Base-by-base conservation (phyloP, 768 basidiomycete species). In the Kwoniella sp. region DNA sequence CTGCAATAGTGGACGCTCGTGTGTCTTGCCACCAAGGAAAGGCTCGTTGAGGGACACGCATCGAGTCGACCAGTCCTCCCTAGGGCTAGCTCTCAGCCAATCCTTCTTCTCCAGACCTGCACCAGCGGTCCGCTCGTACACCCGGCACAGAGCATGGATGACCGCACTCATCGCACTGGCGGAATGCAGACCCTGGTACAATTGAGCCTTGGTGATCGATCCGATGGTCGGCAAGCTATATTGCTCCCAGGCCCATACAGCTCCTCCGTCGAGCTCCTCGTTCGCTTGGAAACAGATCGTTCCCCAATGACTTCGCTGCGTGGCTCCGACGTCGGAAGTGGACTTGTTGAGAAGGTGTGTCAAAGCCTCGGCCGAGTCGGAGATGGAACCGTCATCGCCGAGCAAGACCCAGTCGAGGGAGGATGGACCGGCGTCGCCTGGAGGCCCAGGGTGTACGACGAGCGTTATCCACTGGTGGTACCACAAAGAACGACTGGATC, bases 161-260 rank as follows among this genome's bases (percentile, higher is more conserved):
- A 76, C 54, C 9, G 70, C 70, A 20, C 38, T 53, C 30, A 70
- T 69, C 12, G 77, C 77, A 1, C 67, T 71, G 28, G 55, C 61
- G 17, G 67, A 68, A 52, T 77, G 71, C 12, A 60, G 55, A 11
- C 66, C 65, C 50, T 76, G 75, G 41, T 79, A 79, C n/a, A 79
- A 51, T 12, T 64, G 53, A 1, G 73, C 70, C 50, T 77, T 79
- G 31, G 77, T 79, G 53, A 70, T 55, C 2, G 52, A 60, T 17
- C 68, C 66, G 17, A 69, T 65, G 4, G 56, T 20, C 3, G 74
- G 74, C 0, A 79, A 51, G 20, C 41, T 28, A 60, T 77, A 77
- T 48, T 73, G 73, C 29, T 76, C 75, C 72, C 74, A 79, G 34
- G 77, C 77, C 77, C 77, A 79, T 9, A 75, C 68, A 0, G 75